phyloP scores from a whole-genome alignment of 1,139 yeast species.

The Yamadazyma diddensiae region DNA sequence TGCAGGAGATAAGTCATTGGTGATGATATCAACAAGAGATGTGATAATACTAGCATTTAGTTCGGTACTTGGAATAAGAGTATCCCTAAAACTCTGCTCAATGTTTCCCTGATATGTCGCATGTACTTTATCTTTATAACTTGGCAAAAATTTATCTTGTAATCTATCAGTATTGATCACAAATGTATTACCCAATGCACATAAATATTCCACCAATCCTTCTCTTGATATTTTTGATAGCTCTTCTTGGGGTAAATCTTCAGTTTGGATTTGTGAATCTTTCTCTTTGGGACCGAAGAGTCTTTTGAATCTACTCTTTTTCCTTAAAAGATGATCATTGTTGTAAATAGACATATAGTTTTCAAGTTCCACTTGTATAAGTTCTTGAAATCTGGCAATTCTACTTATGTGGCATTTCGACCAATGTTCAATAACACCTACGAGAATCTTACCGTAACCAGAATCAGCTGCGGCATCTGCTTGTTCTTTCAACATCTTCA shows the following conservation, averaged over 20 bases:
- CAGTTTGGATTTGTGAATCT: slow-evolving; percentile 28
- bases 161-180: slow-evolving; percentile 84
- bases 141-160: slow-evolving; percentile 69
- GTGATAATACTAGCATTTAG: slow-evolving; percentile 69
- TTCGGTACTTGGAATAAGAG: slow-evolving; percentile 73
- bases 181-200: slow-evolving; percentile 80
- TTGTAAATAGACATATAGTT: slow-evolving; percentile 43
- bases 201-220: slow-evolving; percentile 76
- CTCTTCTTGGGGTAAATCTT: slow-evolving; percentile 44
- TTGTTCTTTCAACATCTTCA: slow-evolving; percentile 84
- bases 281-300: slow-evolving; percentile 37
- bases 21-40: slow-evolving; percentile 63
- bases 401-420: slow-evolving; percentile 58
- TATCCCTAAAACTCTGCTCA: slow-evolving; percentile 55
- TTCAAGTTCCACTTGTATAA: slow-evolving; percentile 57
- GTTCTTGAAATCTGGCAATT: slow-evolving; percentile 55
- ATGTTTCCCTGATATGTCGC: slow-evolving; percentile 59
- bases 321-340: slow-evolving; percentile 37
- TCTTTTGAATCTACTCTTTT: slow-evolving; percentile 42
- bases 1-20: slow-evolving; percentile 60
- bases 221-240: slow-evolving; percentile 61
- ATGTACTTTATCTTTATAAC: slow-evolving; percentile 64
- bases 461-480: slow-evolving; percentile 91
- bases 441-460: slow-evolving; percentile 76
- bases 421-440: slow-evolving; percentile 81